Evolutionary conservation across 169 alveolate species (phyloP).

Genomic region (Plasmodium vivax): DNA sequence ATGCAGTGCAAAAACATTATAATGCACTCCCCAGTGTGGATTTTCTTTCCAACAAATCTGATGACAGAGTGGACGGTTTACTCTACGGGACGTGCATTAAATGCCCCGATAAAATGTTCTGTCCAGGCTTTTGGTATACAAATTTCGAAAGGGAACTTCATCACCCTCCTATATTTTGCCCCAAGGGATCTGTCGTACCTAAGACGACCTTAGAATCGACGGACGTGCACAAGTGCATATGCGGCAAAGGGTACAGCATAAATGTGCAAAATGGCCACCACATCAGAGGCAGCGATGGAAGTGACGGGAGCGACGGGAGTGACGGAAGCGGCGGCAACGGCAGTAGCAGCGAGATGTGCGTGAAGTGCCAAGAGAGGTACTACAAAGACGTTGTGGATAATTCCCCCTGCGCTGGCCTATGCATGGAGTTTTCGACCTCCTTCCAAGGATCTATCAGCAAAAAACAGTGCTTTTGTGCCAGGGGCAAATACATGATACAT

Average conservation of each 20-base stretch:
- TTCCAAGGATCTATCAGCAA: slow-evolving; percentile 82
- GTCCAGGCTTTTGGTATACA: slow-evolving; percentile 61
- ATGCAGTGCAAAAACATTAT: slow-evolving; percentile 2
- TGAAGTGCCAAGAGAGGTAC: slow-evolving; percentile 82
- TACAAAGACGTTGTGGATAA: slow-evolving; percentile 86
- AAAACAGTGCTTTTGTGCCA: slow-evolving; percentile 84
- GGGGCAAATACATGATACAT: slow-evolving; percentile 80
- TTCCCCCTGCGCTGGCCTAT: slow-evolving; percentile 84
- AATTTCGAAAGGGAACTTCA: slow-evolving; percentile 75
- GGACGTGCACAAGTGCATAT: slow-evolving; percentile 79
- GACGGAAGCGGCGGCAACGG: slow-evolving; percentile 41
- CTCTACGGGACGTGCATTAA: slow-evolving; percentile 10
- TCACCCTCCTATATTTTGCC: slow-evolving; percentile 83
- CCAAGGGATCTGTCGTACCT: slow-evolving; percentile 82
- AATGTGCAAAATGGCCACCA: neutral
- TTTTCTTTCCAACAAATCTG: neutral
- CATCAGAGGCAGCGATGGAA: slow-evolving; percentile 45
- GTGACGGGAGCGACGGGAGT: slow-evolving; percentile 6
- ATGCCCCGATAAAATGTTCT: slow-evolving; percentile 49
- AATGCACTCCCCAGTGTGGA: neutral
- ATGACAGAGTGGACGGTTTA: neutral
- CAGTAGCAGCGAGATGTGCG: slow-evolving; percentile 48
- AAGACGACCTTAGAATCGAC: slow-evolving; percentile 79
- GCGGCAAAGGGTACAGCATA: slow-evolving; percentile 81
- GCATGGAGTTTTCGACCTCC: slow-evolving; percentile 85